Evolutionary conservation across 805 yeast species (phyloP), one percentile per base, ranked within the genome.

Genomic region (Kurtzmaniella cleridarum): DNA sequence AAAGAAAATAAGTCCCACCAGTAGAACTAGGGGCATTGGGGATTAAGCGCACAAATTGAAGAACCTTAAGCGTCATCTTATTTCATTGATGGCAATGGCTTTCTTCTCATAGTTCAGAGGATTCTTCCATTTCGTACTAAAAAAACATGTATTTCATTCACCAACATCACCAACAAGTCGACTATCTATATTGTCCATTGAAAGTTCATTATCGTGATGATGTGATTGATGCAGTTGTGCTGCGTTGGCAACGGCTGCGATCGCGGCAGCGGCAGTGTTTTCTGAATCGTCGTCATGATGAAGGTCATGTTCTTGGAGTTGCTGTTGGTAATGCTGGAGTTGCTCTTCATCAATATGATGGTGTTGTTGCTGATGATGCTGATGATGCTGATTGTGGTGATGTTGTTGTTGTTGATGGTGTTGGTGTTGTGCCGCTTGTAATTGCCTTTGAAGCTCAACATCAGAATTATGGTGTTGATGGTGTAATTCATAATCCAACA

Each of bases 121-220:
- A 8, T 20, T 20, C 24, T 20, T 20, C 8, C 24, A 5, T 20
- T 5, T 20, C 8, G 24, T 20, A n/a, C n/a, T n/a, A n/a, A 5
- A 20, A 20, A 5, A 20, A 20, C 24, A 20, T 20, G 24, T 20
- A 20, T 5, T 5, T 20, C 24, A 20, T 20, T 20, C 24, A 20
- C 24, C 24, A 20, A 20, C 24, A 20, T 66, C 73, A 13, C 73
- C 73, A 13, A 67, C 74, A 44, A 68, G 55, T 30, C 74, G 54
- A 44, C 68, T 62, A 46, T 68, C 74, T 40, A 68, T 67, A 48
- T 67, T 67, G 38, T 66, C 72, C 60, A 68, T 68, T 13, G 69
- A 57, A 41, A 68, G 55, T 32, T 62, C 69, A 27, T 53, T 53
- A 29, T 48, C 52, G 32, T 54, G 58, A 33, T 47, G 45, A 36